Evolutionary conservation across 805 yeast species (phyloP).

Genomic region (Middelhovenomyces tepae): DNA sequence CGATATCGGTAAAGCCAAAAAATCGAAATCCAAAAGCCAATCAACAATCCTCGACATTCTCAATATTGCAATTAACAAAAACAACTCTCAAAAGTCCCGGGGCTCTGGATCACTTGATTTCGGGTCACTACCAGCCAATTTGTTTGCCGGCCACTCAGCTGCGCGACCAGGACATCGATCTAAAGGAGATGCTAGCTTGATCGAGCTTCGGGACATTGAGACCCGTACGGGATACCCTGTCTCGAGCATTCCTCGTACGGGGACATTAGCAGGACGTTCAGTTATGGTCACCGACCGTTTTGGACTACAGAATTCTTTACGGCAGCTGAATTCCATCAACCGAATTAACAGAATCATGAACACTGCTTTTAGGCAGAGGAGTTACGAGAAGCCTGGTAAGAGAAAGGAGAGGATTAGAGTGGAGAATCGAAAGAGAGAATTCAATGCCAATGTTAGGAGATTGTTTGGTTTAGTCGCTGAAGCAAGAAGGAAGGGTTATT

Average conservation of each 20-base stretch:
- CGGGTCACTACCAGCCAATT: no score
- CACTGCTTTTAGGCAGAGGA: conserved; percentile 21
- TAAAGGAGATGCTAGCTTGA: conserved; percentile 2
- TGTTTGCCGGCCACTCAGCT: no score
- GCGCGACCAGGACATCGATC: conserved; percentile 2
- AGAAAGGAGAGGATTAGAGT: conserved; percentile 22
- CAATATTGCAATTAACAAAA: conserved; percentile 1
- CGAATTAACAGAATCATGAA: conserved; percentile 21
- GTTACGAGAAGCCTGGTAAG: conserved; percentile 29
- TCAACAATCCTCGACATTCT: not conserved
- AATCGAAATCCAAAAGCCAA: no score
- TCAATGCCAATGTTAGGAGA: conserved; percentile 26
- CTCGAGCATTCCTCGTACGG: conserved; percentile 23
- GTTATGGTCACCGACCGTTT: conserved; percentile 18
- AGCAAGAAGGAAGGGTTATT: conserved; percentile 25
- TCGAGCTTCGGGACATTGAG: conserved; percentile 4
- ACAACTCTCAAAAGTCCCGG: not conserved
- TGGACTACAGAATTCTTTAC: conserved; percentile 18
- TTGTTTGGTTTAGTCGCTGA: conserved; percentile 27
- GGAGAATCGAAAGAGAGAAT: conserved; percentile 25
- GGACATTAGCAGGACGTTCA: conserved; percentile 26
- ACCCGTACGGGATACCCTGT: conserved; percentile 8
- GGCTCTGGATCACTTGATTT: no score
- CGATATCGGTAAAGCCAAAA: no score
- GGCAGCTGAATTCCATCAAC: conserved; percentile 22